Base-by-base conservation (phyloP, 257 asterid species). In the Solanum arcanum region DNA sequence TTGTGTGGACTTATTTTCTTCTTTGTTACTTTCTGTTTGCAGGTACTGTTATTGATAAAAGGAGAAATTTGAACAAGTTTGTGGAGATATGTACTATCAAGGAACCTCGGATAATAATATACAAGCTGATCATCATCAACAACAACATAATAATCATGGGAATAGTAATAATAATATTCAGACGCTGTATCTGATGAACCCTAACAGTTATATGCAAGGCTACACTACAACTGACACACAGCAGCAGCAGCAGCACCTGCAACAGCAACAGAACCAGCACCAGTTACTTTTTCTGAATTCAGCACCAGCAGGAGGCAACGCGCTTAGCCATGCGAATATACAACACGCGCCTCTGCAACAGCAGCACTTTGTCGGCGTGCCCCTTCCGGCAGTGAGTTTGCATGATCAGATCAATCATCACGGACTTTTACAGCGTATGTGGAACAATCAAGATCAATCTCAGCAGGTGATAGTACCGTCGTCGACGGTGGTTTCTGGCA, bases 121-220 rank as follows among this genome's bases (percentile, higher is more conserved):
- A 87, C 83, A 75, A 75, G 83, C 59, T 41, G 81, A 68, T 25
- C 74, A 68, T 29, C 64, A 18, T 12, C 74, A 68, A 14, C 64
- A 18, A 18, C 64, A 18, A 3, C 2, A 18, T 18, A 16, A 18
- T 18, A 42, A 74, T 74, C 83, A 42, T 41, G 84, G 41, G 12
- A 9, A 18, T 46, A 83, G 73, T 33, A 87, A 83, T 33, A 86
- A 82, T 25, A 96, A 94, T 88, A 94, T 94, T 78, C 98, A 93
- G 76, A 93, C 96, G 29, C 94, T 94, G 42, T 91, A 91, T 89
- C 93, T 92, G 69, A 92, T 94, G 95, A 94, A 94, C 96, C 98
- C 98, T 91, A 92, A 90, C 86, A 39, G 16, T 21, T 91, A 89
- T 52, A 29, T 76, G 56, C 85, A 81, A 49, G 92, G 90, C 42